Evolutionary conservation across 805 yeast species (phyloP).

Genomic region (Starmerella cellae): DNA sequence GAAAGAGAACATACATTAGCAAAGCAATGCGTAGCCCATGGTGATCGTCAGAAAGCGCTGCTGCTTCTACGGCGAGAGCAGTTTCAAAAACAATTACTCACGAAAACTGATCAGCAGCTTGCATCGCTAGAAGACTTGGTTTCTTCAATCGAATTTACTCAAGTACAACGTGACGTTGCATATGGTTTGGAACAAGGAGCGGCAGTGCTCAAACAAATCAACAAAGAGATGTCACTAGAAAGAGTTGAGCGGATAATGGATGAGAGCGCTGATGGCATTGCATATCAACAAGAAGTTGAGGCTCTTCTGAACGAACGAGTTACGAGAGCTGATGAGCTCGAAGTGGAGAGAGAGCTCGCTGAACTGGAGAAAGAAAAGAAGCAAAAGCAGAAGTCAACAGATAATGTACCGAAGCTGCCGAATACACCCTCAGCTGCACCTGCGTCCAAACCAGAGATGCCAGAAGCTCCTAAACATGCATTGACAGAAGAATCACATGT

Average conservation of each 20-base stretch:
- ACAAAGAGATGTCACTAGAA: constrained; percentile 63
- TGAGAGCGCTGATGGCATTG: constrained; percentile 66
- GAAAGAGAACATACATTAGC: constrained; percentile 52
- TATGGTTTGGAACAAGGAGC: constrained; percentile 75
- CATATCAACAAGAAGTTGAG: constrained; percentile 49
- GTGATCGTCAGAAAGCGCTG: constrained; percentile 49
- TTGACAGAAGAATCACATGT: too few relatives aligned
- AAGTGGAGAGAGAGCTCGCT: constrained; percentile 20
- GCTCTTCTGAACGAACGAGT: constrained; percentile 28
- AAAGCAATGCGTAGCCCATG: constrained; percentile 37
- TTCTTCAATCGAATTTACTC: constrained; percentile 60
- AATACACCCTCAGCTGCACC: too few relatives aligned
- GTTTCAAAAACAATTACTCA: constrained; percentile 63
- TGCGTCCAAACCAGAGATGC: too few relatives aligned
- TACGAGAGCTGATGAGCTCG: constrained; percentile 30
- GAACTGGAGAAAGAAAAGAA: constrained; percentile 16
- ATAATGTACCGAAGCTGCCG: too few relatives aligned
- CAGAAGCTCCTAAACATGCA: too few relatives aligned
- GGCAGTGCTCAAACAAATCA: constrained; percentile 56
- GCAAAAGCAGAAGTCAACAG: too few relatives aligned
- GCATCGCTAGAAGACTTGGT: constrained; percentile 65
- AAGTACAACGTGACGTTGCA: constrained; percentile 74
- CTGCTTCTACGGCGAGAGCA: constrained; percentile 62
- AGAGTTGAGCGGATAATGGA: constrained; percentile 74
- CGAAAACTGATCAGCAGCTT: constrained; percentile 62